A percentile compares a stretch with the other conserved stretches of the same genome.
Evolutionary conservation across 1,139 yeast species (phyloP).

Genomic region (Tardiomyces blankii): DNA sequence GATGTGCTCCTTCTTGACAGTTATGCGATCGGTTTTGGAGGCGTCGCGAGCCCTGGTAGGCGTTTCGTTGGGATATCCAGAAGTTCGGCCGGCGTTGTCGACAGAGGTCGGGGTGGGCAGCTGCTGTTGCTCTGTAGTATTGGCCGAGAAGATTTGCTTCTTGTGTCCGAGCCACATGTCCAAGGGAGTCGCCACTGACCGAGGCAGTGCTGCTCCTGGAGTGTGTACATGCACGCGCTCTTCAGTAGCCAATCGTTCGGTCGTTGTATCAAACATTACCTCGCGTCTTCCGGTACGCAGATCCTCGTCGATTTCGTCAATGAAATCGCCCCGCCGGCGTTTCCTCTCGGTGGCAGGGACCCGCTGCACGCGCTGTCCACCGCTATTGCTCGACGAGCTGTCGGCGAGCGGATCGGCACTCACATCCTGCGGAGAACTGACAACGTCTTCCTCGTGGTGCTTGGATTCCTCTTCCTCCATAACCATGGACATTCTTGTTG

Average conservation of each 20-base stretch:
- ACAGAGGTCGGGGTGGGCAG: neutral
- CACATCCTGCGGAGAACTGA: neutral
- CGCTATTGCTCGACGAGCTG: neutral
- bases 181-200: neutral
- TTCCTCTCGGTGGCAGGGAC: neutral
- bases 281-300: conserved; percentile 7
- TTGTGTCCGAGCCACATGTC: neutral
- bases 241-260: no score
- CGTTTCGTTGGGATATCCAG: neutral
- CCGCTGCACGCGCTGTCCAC: neutral
- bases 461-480: neutral
- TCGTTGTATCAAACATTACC: conserved; percentile 9
- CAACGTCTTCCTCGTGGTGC: neutral
- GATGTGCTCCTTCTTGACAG: neutral
- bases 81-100: neutral
- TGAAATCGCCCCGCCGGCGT: conserved; percentile 3
- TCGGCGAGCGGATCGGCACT: neutral
- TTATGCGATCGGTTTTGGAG: neutral
- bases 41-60: neutral
- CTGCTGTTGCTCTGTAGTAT: conserved; percentile 1
- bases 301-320: conserved; percentile 11
- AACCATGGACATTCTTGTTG: neutral
- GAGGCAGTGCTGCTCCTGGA: neutral
- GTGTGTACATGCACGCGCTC: no score
- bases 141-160: neutral